phyloP scores from a whole-genome alignment of 2,329 filamentous ascomycete species.

The Sphaerulina populicola region DNA sequence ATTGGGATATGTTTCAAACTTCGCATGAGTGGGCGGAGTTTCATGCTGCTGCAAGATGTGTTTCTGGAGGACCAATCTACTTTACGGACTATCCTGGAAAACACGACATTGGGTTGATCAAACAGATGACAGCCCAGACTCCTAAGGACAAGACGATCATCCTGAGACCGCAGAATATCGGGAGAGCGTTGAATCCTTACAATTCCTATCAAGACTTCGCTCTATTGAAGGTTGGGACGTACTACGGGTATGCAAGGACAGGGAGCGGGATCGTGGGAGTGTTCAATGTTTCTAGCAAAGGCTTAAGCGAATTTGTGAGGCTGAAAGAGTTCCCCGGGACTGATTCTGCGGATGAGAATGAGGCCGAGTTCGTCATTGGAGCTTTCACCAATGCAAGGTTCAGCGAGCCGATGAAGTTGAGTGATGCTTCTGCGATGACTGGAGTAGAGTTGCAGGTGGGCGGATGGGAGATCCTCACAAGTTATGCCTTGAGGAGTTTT shows the following conservation, averaged over 20 bases:
- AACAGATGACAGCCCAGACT: conserved; percentile 71
- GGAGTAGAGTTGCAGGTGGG: conserved; percentile 54
- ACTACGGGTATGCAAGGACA: conserved; percentile 58
- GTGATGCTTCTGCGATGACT: conserved; percentile 46
- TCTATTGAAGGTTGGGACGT: conserved; percentile 70
- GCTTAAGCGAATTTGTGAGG: conserved; percentile 60
- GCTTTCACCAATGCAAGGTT: conserved; percentile 61
- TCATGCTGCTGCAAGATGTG: conserved; percentile 80
- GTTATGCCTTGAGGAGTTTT: conserved; percentile 58
- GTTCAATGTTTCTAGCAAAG: conserved; percentile 66
- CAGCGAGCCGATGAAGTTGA: conserved; percentile 39
- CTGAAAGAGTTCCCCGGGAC: conserved; percentile 67
- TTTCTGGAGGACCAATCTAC: conserved; percentile 87
- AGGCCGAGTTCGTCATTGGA: conserved; percentile 59
- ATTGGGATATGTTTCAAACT: conserved; percentile 72
- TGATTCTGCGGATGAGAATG: conserved; percentile 31
- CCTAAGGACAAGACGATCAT: conserved; percentile 66
- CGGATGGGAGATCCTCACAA: conserved; percentile 51
- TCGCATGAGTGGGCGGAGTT: conserved; percentile 64
- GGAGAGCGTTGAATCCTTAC: conserved; percentile 66
- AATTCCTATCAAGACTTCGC: conserved; percentile 63
- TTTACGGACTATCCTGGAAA: conserved; percentile 84
- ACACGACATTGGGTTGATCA: conserved; percentile 66
- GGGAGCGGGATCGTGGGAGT: conserved; percentile 72
- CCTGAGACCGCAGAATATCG: conserved; percentile 66